Percentiles rank a stretch among this genome's conserved stretches.
Conservation (phyloP, 1,139 yeast species). For the Zygosaccharomyces pseudobailii region DNA sequence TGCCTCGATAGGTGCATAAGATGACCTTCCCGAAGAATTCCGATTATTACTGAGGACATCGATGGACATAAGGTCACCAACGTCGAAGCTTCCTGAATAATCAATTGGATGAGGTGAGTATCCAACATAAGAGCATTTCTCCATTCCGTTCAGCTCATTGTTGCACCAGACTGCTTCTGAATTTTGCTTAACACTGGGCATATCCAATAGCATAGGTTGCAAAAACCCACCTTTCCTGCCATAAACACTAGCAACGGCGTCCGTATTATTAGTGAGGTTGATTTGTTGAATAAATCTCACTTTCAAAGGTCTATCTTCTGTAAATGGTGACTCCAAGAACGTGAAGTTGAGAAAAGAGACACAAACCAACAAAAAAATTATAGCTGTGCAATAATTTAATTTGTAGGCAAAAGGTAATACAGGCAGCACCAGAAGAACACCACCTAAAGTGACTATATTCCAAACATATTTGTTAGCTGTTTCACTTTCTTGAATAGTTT, state of each 20-base stretch:
- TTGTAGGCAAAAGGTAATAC: constrained; percentile 69
- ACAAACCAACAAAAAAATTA: constrained; percentile 38
- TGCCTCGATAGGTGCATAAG: constrained; percentile 65
- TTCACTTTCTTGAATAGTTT: constrained; percentile 64
- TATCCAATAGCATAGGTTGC: constrained; percentile 44
- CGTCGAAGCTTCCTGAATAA: constrained; percentile 34
- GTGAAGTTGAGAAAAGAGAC: constrained; percentile 40
- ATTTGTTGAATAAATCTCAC: constrained; percentile 60
- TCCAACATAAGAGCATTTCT: constrained; percentile 50
- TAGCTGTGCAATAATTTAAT: constrained; percentile 49
- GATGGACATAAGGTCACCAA: constrained; percentile 44
- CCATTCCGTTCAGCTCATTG: constrained; percentile 42
- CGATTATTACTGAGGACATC: constrained; percentile 48
- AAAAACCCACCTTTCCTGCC: constrained; percentile 48
- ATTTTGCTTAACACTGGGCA: constrained; percentile 56
- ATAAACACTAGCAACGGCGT: constrained; percentile 43
- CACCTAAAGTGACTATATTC: constrained; percentile 37
- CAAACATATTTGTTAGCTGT: constrained; percentile 47
- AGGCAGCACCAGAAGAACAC: constrained; percentile 49
- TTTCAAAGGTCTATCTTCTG: constrained; percentile 58
- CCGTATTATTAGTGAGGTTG: constrained; percentile 37
- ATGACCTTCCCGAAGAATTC: constrained; percentile 38
- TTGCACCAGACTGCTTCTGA: constrained; percentile 37
- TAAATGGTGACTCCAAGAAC: constrained; percentile 48
- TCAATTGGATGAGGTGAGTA: constrained; percentile 51